These are phyloP conservation scores for Leucosporidium creatinivorum DNA, from an alignment of 768 basidiomycete genomes.

Conservation along the genomic window DNA sequence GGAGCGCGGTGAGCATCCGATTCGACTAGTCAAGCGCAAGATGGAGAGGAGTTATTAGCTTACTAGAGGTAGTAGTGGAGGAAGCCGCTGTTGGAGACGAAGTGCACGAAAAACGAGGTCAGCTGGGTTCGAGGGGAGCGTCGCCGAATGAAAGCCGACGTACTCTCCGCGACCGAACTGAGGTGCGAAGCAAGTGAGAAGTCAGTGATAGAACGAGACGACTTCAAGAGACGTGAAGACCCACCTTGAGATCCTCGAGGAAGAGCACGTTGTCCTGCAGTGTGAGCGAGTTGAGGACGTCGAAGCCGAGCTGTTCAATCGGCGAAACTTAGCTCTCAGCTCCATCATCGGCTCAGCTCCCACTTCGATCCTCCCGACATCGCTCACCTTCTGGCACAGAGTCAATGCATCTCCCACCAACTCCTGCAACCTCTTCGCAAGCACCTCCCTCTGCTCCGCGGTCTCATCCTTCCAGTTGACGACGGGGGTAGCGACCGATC, in stretches of 20 bases:
- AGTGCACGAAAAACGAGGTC: not conserved
- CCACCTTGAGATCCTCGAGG: conserved; percentile 56
- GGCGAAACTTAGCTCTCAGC: not conserved
- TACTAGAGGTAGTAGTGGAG: conserved; percentile 53
- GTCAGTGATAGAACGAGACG: not conserved
- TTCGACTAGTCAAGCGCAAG: too few species aligned
- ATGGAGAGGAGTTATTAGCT: conserved; percentile 7
- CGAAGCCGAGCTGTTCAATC: conserved; percentile 61
- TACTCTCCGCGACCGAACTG: conserved; percentile 9
- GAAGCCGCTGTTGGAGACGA: conserved; percentile 59
- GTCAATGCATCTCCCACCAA: conserved; percentile 74
- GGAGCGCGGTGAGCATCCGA: not conserved
- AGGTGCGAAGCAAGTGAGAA: not conserved
- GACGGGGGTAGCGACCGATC: conserved; percentile 14
- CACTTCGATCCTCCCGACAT: not conserved
- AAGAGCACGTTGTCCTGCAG: conserved; percentile 87
- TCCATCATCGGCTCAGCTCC: not conserved
- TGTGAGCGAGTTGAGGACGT: conserved; percentile 92
- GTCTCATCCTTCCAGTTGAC: conserved; percentile 44
- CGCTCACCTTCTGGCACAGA: conserved; percentile 58
- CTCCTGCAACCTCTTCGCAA: conserved; percentile 63
- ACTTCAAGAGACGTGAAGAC: not conserved
- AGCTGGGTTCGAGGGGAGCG: not conserved
- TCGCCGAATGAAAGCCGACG: not conserved
- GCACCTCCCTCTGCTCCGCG: conserved; percentile 54